phyloP scores from a whole-genome alignment of 1,284 basidiomycete genomes.

The Lentinula novae-zelandiae region DNA sequence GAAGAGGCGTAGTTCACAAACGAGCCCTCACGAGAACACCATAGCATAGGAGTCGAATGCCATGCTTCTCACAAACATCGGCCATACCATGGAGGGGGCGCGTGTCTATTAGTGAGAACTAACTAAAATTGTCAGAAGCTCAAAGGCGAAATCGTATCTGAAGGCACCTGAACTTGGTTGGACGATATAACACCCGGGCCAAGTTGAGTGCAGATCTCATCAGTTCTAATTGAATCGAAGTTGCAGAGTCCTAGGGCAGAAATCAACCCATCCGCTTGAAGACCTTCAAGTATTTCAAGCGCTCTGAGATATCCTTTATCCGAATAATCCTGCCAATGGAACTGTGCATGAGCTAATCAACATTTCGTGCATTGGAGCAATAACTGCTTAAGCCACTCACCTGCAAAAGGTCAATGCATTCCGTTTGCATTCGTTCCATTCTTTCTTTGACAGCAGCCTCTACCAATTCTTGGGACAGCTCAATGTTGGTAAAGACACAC shows the following conservation, averaged over 20 bases:
- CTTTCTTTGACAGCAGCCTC: slow-evolving; percentile 68
- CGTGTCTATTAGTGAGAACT: slow-evolving; percentile 81
- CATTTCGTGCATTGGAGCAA: neutral
- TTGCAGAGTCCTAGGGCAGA: slow-evolving; percentile 73
- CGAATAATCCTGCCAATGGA: slow-evolving; percentile 79
- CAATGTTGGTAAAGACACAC: slow-evolving; percentile 66
- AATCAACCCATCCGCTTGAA: slow-evolving; percentile 60
- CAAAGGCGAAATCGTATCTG: slow-evolving; percentile 4
- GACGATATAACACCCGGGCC: slow-evolving; percentile 70
- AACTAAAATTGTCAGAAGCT: slow-evolving; percentile 2
- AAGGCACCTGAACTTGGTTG: slow-evolving; percentile 74
- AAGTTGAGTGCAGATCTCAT: slow-evolving; percentile 72
- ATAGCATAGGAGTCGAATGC: slow-evolving; percentile 74
- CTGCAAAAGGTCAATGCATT: slow-evolving; percentile 68
- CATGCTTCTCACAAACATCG: slow-evolving; percentile 69
- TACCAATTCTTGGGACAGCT: slow-evolving; percentile 53
- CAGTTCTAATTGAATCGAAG: slow-evolving; percentile 70
- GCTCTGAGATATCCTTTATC: slow-evolving; percentile 66
- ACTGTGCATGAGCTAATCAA: slow-evolving; percentile 36
- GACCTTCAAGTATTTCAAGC: slow-evolving; percentile 53
- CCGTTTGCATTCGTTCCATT: slow-evolving; percentile 44
- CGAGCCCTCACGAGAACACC: slow-evolving; percentile 64
- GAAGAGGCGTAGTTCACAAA: slow-evolving; percentile 11
- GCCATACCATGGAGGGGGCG: slow-evolving; percentile 74
- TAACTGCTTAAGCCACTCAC: slow-evolving; percentile 26